These are phyloP conservation scores for Ascochyta rabiei DNA, from an alignment of 2,329 filamentous ascomycete genomes.

Conservation along the genomic window DNA sequence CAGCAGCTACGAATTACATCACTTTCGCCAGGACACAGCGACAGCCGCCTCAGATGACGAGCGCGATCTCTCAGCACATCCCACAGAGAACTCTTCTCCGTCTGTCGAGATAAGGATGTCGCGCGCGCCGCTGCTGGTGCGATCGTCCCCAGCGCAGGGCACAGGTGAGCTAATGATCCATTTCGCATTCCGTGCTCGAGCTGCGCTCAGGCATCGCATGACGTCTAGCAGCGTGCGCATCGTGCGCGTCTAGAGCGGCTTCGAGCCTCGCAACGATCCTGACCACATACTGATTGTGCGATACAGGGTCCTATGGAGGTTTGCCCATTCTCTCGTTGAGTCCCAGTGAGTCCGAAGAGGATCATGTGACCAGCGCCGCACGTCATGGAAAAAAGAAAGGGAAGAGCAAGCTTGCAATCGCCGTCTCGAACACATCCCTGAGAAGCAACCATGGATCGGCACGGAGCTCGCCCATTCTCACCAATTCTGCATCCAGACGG, in stretches of 20 bases:
- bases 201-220: slow-evolving; percentile 6
- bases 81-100: slow-evolving; percentile 22
- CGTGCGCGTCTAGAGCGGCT: slow-evolving; percentile 1
- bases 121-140: slow-evolving; percentile 62
- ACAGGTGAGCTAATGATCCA: slow-evolving; percentile 46
- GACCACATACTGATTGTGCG: slow-evolving; percentile 1
- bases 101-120: slow-evolving; percentile 49
- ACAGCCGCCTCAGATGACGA: slow-evolving; percentile 40
- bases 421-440: slow-evolving; percentile 19
- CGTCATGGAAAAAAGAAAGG: slow-evolving; percentile 37
- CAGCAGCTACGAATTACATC: slow-evolving; percentile 42
- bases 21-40: slow-evolving; percentile 31
- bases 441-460: slow-evolving; percentile 23
- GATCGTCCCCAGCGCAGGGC: slow-evolving; percentile 65
- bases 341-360: slow-evolving; percentile 44
- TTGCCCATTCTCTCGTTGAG: slow-evolving; percentile 55
- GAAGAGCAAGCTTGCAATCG: slow-evolving; percentile 43
- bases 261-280: not conserved
- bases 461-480: slow-evolving; percentile 27
- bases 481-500: slow-evolving; percentile 32
- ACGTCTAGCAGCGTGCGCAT: slow-evolving; percentile 8
- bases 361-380: slow-evolving; percentile 35
- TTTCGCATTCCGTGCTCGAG: slow-evolving; percentile 14
- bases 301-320: slow-evolving; percentile 64
- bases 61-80: slow-evolving; percentile 19